Evolutionary conservation across 352 stramenopile species (phyloP), one percentile per base, ranked within the genome.

Genomic region (Globisporangium lucens): DNA sequence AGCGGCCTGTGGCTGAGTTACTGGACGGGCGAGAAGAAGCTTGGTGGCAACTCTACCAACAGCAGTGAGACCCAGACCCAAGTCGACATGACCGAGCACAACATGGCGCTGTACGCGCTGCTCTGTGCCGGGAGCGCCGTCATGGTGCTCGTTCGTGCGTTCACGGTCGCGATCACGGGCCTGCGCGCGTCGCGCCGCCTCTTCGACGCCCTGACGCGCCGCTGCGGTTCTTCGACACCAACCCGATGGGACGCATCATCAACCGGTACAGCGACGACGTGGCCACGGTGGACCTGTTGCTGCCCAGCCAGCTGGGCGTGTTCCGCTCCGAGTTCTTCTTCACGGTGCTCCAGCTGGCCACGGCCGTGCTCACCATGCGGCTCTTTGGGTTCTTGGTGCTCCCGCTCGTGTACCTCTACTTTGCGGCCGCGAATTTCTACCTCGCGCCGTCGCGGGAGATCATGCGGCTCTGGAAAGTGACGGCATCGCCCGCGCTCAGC

Each of bases 201-300:
- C 7, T 97, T 98, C 66, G 77, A 98, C 57, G 72, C 82, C 38
- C 85, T 98, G 69, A 97, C 91, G 12, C 59, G 20, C 91, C 93
- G 6, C 83, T 98, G 43, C 71, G 82, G 3, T 98, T 98, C 74
- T 98, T 98, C 71, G 91, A 98, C 69, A 85, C 79, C 5, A 97
- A 94, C 63, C 94, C 93, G 6, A 78, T 95, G 27, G 91, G 92
- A 1, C 77, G 91, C 60, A 91, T 98, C 60, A 43, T 98, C 12
- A 97, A 95, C 65, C 82, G 95, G 13, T 98, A 97, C 78, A 51
- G 22, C 9, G 35, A 51, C 35, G 33, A 64, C 41, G 29, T 75
- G 41, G 20, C 62, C 46, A 67, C 62, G 12, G 15, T 74, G 8
- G 35, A 68, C 7, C 12, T 79, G 58, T 24, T 46, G 56, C 49